phyloP scores from a whole-genome alignment of 2,329 filamentous ascomycete genomes.

The Apiospora malaysiana region DNA sequence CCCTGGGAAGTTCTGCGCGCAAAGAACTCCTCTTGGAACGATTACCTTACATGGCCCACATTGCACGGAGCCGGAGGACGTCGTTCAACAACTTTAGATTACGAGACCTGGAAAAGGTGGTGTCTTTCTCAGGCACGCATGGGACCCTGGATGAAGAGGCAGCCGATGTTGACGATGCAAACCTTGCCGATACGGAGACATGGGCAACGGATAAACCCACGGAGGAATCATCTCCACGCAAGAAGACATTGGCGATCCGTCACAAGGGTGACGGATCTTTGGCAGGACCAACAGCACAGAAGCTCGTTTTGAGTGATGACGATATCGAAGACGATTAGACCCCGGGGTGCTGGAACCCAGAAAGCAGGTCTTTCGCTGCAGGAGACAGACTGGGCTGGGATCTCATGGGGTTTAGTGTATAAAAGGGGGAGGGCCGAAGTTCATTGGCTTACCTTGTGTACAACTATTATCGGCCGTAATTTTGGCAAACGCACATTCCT shows the following conservation, averaged over 20 bases:
- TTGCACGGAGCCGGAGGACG: constrained; percentile 52
- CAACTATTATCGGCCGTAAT: background rate
- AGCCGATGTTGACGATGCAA: constrained; percentile 48
- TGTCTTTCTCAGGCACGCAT: constrained; percentile 66
- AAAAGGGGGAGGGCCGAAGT: background rate
- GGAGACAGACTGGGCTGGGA: constrained; percentile 2
- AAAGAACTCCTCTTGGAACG: constrained; percentile 82
- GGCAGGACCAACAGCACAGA: constrained; percentile 56
- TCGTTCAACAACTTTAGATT: constrained; percentile 13
- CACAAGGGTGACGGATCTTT: constrained; percentile 35
- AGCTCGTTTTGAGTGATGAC: constrained; percentile 78
- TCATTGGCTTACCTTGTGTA: background rate
- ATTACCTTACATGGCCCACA: constrained; percentile 81
- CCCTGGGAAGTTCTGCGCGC: constrained; percentile 69
- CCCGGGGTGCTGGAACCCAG: background rate
- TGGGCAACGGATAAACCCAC: constrained; percentile 69
- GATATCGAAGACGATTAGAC: constrained; percentile 76
- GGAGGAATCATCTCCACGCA: constrained; percentile 58
- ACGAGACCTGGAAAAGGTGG: constrained; percentile 63
- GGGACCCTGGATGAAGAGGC: constrained; percentile 39
- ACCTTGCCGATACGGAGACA: constrained; percentile 48
- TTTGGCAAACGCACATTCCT: background rate
- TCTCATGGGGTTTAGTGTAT: background rate
- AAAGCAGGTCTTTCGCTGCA: background rate
- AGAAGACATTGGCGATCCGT: constrained; percentile 49